phyloP scores from a whole-genome alignment of 371 early-diverging fungal species.

The Mortierella sp. region DNA sequence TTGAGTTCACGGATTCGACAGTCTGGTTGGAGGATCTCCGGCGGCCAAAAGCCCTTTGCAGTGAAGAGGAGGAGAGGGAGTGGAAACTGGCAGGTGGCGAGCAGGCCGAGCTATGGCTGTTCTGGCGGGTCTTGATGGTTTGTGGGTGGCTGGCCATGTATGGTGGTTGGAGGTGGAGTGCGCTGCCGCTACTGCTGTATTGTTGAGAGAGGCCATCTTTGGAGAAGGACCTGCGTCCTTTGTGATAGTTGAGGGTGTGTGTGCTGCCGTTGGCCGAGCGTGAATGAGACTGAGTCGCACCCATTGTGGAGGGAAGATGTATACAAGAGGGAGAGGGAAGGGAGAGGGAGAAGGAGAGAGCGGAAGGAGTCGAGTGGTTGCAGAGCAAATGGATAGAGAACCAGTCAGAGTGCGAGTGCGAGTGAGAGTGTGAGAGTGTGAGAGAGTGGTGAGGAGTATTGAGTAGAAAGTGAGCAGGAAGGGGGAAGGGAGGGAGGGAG shows the following conservation, averaged over 20 bases:
- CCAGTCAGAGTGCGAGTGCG: neutral
- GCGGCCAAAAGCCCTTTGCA: conserved; percentile 32
- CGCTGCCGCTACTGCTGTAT: conserved; percentile 7
- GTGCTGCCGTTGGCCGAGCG: conserved; percentile 14
- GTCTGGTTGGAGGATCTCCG: conserved; percentile 49
- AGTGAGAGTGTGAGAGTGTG: neutral
- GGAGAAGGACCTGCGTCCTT: conserved; percentile 25
- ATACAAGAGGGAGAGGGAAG: neutral
- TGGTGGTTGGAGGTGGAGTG: conserved; percentile 8
- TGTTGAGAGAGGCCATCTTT: conserved; percentile 23
- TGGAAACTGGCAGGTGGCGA: conserved; percentile 27
- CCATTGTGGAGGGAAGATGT: conserved; percentile 17
- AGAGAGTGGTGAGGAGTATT: neutral
- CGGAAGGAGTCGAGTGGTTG: neutral
- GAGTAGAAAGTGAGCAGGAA: neutral
- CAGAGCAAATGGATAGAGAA: neutral
- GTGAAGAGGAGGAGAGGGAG: conserved; percentile 13
- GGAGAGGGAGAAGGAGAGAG: neutral
- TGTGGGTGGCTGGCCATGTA: neutral
- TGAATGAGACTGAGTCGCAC: conserved; percentile 29
- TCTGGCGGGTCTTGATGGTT: neutral
- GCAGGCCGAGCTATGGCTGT: conserved; percentile 4
- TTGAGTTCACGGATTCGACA: conserved; percentile 22
- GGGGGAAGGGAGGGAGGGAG: neutral
- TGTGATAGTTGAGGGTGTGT: conserved; percentile 7